A percentile compares a stretch with the other conserved stretches of the same genome.
phyloP scores from a whole-genome alignment of 805 yeast species.

The Starmerella sp. region DNA sequence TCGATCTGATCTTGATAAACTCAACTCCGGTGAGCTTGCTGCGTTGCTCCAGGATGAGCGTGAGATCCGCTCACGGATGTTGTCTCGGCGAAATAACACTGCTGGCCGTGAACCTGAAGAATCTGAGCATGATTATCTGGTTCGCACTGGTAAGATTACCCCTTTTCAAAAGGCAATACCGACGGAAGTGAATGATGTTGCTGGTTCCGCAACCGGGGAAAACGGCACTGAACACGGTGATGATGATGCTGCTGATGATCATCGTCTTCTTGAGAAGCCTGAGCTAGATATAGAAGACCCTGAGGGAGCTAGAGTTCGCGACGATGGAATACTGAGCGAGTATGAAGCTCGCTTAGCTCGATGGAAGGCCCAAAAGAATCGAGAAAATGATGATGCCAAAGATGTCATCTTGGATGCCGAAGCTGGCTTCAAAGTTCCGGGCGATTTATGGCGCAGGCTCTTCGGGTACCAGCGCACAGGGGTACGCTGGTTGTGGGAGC shows the following conservation, averaged over 20 bases:
- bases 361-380: slow-evolving; percentile 39
- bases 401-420: slow-evolving; percentile 40
- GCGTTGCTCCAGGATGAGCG: slow-evolving; percentile 48
- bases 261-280: slow-evolving; percentile 12
- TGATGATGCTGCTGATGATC: slow-evolving; percentile 23
- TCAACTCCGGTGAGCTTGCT: slow-evolving; percentile 41
- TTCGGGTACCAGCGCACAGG: slow-evolving; percentile 94
- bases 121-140: slow-evolving; percentile 62
- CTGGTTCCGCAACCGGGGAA: slow-evolving; percentile 18
- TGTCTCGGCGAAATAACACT: slow-evolving; percentile 21
- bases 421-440: slow-evolving; percentile 60
- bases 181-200: slow-evolving; percentile 21
- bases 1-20: slow-evolving; percentile 41
- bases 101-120: slow-evolving; percentile 43
- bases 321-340: slow-evolving; percentile 68
- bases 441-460: slow-evolving; percentile 74
- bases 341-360: slow-evolving; percentile 36
- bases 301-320: slow-evolving; percentile 34
- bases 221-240: slow-evolving; percentile 4
- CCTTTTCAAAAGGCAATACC: slow-evolving; percentile 54
- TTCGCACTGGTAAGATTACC: slow-evolving; percentile 84
- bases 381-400: slow-evolving; percentile 15
- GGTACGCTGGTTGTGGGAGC: slow-evolving; percentile 95
- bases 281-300: slow-evolving; percentile 21
- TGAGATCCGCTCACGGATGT: slow-evolving; percentile 46